Percentiles rank a stretch among this genome's conserved stretches.
These are phyloP conservation scores for Plasmodium sp. DNA, from an alignment of 169 alveolate genomes.

Conservation along the genomic window DNA sequence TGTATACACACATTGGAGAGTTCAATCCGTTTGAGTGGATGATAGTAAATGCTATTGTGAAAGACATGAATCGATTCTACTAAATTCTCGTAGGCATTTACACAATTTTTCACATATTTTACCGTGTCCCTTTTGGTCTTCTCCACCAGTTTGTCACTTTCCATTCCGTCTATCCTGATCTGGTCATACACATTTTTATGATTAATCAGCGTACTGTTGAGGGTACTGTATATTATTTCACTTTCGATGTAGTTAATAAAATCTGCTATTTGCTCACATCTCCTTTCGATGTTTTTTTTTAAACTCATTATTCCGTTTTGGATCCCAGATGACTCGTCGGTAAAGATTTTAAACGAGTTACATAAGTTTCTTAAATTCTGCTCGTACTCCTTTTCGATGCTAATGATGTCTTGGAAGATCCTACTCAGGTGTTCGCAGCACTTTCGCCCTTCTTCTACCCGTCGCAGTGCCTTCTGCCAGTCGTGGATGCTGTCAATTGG, in stretches of 20 bases:
- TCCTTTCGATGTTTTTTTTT: constrained; percentile 54
- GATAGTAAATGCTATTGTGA: constrained; percentile 54
- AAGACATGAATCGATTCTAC: constrained; percentile 25
- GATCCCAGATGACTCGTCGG: constrained; percentile 49
- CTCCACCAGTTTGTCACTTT: constrained; percentile 39
- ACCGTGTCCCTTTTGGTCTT: constrained; percentile 30
- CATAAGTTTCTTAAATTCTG: constrained; percentile 21
- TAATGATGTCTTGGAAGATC: constrained; percentile 12
- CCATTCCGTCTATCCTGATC: constrained; percentile 53
- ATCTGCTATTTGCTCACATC: constrained; percentile 67
- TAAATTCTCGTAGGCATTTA: constrained; percentile 27
- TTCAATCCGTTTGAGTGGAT: constrained; percentile 59
- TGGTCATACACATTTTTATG: constrained; percentile 64
- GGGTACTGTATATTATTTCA: constrained; percentile 55
- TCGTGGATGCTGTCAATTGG: constrained; percentile 17
- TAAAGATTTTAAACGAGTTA: constrained; percentile 19
- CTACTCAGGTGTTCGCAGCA: constrained; percentile 31
- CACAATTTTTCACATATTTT: constrained; percentile 43
- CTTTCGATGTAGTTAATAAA: constrained; percentile 47
- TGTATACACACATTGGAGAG: constrained; percentile 45
- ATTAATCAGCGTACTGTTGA: constrained; percentile 21
- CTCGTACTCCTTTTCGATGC: constrained; percentile 64
- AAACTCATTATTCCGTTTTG: constrained; percentile 31
- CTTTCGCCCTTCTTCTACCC: constrained; percentile 63
- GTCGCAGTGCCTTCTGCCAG: constrained; percentile 44